Evolutionary conservation across 225 moss, liverwort and hornwort species (phyloP).

Genomic region (Marchantia paleacea): DNA sequence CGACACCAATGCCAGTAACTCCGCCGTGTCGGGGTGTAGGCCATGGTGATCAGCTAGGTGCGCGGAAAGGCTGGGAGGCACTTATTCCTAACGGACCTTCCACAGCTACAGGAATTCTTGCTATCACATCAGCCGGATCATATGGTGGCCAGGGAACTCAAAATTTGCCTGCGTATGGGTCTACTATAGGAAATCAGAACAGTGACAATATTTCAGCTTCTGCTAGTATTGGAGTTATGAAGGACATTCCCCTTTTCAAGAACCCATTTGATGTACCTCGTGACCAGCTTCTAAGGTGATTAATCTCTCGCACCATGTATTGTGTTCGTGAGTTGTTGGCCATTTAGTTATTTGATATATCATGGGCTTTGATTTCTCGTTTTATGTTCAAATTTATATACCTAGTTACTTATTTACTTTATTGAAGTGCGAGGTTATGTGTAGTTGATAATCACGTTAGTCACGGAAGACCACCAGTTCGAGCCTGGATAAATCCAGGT

Average conservation of each 20-base stretch:
- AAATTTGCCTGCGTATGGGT: constrained; percentile 32
- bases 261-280: constrained; percentile 92
- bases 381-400: neutral
- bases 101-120: constrained; percentile 20
- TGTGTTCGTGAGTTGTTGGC: neutral
- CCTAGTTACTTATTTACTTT: no score
- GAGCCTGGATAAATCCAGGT: no score
- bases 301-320: neutral
- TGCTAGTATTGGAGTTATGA: constrained; percentile 49
- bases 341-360: neutral
- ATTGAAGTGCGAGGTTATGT: no score
- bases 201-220: constrained; percentile 33
- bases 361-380: neutral
- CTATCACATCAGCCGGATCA: constrained; percentile 18
- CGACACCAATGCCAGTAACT: constrained; percentile 9
- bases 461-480: no score
- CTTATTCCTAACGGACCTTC: constrained; percentile 45
- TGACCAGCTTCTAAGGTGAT: constrained; percentile 81
- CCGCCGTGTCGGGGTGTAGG: constrained; percentile 66
- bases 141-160: constrained; percentile 36
- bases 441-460: no score
- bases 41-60: constrained; percentile 61
- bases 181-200: constrained; percentile 35
- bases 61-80: constrained; percentile 44
- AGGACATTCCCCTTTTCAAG: constrained; percentile 81